Evolutionary conservation across 495 filamentous ascomycete genomes (phyloP).

Genomic region (Tuber umbilicatum): DNA sequence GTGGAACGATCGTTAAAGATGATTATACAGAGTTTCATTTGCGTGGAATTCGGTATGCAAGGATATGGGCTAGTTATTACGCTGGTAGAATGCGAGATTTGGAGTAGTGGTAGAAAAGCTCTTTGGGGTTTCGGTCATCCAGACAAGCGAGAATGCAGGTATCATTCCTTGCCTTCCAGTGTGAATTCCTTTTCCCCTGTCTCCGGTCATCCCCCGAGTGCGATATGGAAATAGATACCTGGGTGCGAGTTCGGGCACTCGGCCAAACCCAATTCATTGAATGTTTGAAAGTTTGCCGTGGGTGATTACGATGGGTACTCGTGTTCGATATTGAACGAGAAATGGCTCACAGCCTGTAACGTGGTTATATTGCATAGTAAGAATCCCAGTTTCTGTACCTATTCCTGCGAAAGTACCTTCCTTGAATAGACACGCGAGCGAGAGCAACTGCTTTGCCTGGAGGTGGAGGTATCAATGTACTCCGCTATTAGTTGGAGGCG

Average conservation of each 20-base stretch:
- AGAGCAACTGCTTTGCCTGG: not conserved
- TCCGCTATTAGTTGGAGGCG: not conserved
- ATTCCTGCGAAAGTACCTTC: not conserved
- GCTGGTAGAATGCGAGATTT: not conserved
- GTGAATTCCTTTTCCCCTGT: not conserved
- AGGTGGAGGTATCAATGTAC: not conserved
- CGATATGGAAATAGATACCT: not conserved
- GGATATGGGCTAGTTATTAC: conserved; percentile 16
- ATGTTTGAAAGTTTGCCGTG: not conserved
- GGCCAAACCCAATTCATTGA: not conserved
- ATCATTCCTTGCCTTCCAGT: not conserved
- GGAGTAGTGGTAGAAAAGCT: no score
- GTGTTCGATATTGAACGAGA: not conserved
- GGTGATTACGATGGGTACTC: not conserved
- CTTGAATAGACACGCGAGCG: not conserved
- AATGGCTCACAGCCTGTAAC: not conserved
- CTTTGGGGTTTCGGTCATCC: not conserved
- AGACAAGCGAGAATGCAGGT: not conserved
- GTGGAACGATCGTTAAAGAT: no score
- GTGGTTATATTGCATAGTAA: not conserved
- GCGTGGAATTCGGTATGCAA: conserved; percentile 28
- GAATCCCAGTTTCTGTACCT: not conserved
- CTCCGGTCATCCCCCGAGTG: not conserved
- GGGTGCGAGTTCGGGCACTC: not conserved
- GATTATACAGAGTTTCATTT: conserved; percentile 17